Evolutionary conservation across 495 filamentous ascomycete genomes (phyloP), one percentile per base, ranked within the genome.

Genomic region (Parathielavia appendiculata): DNA sequence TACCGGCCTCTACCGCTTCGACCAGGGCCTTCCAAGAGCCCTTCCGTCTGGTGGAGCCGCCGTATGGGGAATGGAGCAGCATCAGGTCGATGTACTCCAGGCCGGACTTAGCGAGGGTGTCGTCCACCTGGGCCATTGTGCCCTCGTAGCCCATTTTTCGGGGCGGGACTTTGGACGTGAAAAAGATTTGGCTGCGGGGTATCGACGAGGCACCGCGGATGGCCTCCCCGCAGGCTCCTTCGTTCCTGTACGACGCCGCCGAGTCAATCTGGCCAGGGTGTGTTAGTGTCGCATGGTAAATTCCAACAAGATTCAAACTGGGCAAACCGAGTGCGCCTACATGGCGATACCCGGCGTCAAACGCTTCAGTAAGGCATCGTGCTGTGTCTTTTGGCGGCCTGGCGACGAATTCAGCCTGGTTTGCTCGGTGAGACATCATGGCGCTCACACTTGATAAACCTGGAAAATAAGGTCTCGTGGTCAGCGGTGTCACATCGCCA

Each of bases 321-420:
- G n/a, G 5, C 23, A 17, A 5, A 20, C 30, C 16, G 16, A 6
- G 23, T 14, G 5, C 7, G 57, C 16, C 58, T 70, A 86, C 83
- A 72, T 90, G 89, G 44, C 85, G 83, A 62, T 92, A 93, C 39
- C 89, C 89, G 5, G 72, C 66, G 63, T 85, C 75, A 50, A 93
- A 71, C 5, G 90, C 83, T 62, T 90, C 81, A 10, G 76, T 56
- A 34, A 63, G 82, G 75, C 44, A 86, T 77, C 44, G 74, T 71
- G 73, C 83, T 8, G 73, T 67, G 7, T 67, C 67, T 0, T 62
- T 51, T 13, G 65, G 62, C 2, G 73, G 75, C 4, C 73, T 76
- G 30, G 11, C 7, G 4, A 10, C 1, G 14, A 14, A 8, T 22
- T 43, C 17, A 30, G 26, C 6, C 26, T 30, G 26, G 26, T 3